phyloP scores from a whole-genome alignment of 2,329 filamentous ascomycete genomes.

The Diplodia seriata region DNA sequence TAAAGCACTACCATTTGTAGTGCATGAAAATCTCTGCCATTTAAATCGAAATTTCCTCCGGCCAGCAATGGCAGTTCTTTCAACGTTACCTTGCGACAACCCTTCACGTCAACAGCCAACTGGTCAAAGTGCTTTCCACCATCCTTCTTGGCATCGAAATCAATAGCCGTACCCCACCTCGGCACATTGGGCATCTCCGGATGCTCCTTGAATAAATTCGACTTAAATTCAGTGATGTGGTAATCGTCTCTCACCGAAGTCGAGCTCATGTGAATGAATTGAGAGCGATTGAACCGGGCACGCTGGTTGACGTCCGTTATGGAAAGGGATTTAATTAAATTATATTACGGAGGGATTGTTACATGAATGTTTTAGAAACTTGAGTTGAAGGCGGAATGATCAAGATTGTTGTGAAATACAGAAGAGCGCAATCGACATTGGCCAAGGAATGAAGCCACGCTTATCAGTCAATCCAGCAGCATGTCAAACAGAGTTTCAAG shows the following conservation, averaged over 20 bases:
- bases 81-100: not conserved
- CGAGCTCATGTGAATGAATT: not conserved
- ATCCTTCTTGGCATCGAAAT: not conserved
- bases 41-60: not conserved
- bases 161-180: not conserved
- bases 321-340: too few species aligned
- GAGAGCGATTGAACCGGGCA: not conserved
- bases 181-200: not conserved
- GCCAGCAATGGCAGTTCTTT: not conserved
- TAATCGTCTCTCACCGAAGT: too few species aligned
- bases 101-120: not conserved
- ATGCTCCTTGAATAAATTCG: not conserved
- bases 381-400: too few species aligned
- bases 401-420: too few species aligned
- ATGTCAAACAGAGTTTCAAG: too few species aligned
- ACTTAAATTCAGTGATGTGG: too few species aligned
- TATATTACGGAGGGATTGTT: too few species aligned
- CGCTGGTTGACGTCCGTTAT: too few species aligned
- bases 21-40: not conserved
- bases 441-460: too few species aligned
- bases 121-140: not conserved
- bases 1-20: not conserved
- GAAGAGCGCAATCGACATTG: too few species aligned
- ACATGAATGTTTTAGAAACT: too few species aligned
- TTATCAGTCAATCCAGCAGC: too few species aligned